Conservation (phyloP, 371 early-diverging fungal species). For the Saksenaea oblongispora region DNA sequence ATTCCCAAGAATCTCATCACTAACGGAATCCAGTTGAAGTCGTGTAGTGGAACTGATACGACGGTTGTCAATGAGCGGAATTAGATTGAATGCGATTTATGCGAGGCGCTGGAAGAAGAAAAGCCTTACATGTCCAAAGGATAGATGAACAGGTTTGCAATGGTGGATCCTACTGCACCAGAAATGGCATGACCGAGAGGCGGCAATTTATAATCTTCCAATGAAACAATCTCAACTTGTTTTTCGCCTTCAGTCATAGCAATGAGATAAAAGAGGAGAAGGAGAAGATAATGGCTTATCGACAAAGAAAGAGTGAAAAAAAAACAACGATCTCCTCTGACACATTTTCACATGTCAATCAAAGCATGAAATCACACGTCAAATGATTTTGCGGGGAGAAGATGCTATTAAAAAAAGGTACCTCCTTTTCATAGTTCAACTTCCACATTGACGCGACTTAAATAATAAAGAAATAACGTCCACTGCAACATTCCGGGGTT, state of each 20-base stretch:
- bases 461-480: too few species aligned
- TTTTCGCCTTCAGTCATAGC: neutral
- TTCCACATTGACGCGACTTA: too few species aligned
- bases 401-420: neutral
- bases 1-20: constrained; percentile 10
- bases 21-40: constrained; percentile 31
- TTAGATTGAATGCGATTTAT: neutral
- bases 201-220: constrained; percentile 57
- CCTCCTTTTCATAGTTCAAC: neutral
- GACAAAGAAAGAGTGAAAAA: constrained; percentile 2
- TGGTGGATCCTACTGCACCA: constrained; percentile 59
- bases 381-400: neutral
- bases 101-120: neutral
- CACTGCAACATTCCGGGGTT: too few species aligned
- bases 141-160: constrained; percentile 62
- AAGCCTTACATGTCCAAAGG: constrained; percentile 57
- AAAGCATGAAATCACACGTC: neutral
- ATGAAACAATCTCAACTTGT: constrained; percentile 28
- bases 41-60: constrained; percentile 40
- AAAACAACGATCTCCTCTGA: neutral
- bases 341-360: constrained; percentile 1
- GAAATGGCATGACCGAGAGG: constrained; percentile 64
- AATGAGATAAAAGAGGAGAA: neutral
- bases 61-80: neutral
- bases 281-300: neutral